Evolutionary conservation across 2,329 filamentous ascomycete species (phyloP), one percentile per base, ranked within the genome.

Genomic region (Fusarium hostae): DNA sequence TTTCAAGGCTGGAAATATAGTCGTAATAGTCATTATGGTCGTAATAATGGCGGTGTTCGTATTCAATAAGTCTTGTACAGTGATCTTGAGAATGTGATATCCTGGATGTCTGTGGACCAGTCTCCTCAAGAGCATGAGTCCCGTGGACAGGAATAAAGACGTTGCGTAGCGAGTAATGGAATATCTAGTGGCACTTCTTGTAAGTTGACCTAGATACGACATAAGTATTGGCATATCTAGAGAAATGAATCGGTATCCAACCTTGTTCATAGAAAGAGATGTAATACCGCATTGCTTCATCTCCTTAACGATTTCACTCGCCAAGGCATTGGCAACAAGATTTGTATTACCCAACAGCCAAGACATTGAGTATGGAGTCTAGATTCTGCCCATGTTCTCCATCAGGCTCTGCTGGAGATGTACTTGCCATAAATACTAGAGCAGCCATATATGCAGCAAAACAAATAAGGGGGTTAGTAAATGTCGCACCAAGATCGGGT

Each of bases 381-480:
- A 66, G 26, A 15, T 43, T 67, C 11, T 67, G 45, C 2, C 51
- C 47, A 7, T 41, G 30, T 3, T 62, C 30, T 13, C 20, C 6
- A 24, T 66, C 2, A 15, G 26, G 40, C 22, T 61, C 62, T 4
- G 16, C 13, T 2, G 45, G 45, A 6, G 39, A 47, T 16, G 30
- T 66, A 11, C 15, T 52, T 13, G 62, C 48, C 12, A 66, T 9
- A 26, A 66, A 54, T 18, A 66, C 63, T 3, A 66, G 11, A 22
- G 63, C 35, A 32, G 63, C 40, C 62, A 66, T 66, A 6, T 66
- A 66, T 43, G 63, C 63, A 32, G 64, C 32, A 20, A 66, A 60
- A 20, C 63, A 66, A 24, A 66, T 54, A 18, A 66, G 63, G 12
- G 63, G 63, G 10, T 66, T 66, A 1, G 63, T 39, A 47, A 66